Evolutionary conservation across 2,329 filamentous ascomycete species (phyloP).

Genomic region (Fusarium pseudocircinatum): DNA sequence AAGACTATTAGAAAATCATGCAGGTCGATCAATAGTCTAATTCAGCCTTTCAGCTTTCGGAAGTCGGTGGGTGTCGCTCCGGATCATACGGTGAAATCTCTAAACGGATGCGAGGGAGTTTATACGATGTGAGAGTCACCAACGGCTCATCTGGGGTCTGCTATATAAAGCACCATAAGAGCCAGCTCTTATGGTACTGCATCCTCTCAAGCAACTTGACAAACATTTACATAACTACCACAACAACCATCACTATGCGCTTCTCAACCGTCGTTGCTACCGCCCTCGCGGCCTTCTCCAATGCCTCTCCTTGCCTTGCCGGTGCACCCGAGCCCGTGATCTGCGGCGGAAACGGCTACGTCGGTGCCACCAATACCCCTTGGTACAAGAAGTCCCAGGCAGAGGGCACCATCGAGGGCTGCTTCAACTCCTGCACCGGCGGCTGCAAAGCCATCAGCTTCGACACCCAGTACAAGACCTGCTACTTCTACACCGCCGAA

Average conservation of each 20-base stretch:
- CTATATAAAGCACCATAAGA: not conserved
- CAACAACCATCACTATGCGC: not conserved
- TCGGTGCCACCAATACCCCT: not conserved
- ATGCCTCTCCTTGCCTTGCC: not conserved
- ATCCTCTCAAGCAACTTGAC: not conserved
- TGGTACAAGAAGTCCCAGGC: not conserved
- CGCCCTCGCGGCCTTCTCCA: not conserved
- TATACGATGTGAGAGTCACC: accelerated
- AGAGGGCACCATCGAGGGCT: not conserved
- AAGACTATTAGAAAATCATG: not conserved
- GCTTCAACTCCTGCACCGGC: not conserved
- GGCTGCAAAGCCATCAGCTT: not conserved
- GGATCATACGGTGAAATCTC: not conserved
- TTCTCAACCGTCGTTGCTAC: not conserved
- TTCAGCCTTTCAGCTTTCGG: not conserved
- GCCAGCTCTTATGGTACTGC: not conserved
- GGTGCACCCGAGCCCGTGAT: not conserved
- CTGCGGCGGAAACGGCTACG: not conserved
- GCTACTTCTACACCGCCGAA: not conserved
- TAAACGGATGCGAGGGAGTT: not conserved
- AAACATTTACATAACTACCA: too few species aligned
- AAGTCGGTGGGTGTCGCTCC: not conserved
- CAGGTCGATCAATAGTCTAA: not conserved
- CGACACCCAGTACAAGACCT: not conserved
- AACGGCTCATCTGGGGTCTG: accelerated